These are phyloP conservation scores for Fistulinella prunicolor DNA, from an alignment of 768 basidiomycete genomes.

Conservation along the genomic window DNA sequence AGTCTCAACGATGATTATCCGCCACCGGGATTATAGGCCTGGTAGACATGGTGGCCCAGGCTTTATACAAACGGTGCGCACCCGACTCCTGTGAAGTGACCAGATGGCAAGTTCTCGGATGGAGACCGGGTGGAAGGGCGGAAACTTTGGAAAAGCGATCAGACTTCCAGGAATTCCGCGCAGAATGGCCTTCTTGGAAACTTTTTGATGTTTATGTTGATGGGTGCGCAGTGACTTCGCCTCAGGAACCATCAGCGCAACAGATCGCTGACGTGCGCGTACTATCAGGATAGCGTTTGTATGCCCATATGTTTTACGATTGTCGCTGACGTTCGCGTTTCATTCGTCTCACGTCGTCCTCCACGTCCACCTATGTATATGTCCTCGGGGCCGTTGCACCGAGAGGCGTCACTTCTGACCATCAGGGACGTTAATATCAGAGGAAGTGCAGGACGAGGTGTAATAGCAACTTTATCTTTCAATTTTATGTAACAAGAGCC, in stretches of 20 bases:
- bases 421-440: constrained; percentile 11
- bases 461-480: constrained; percentile 26
- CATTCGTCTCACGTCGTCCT: no score
- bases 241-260: constrained; percentile 22
- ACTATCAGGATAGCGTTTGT: background rate
- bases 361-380: no score
- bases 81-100: background rate
- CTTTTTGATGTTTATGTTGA: constrained; percentile 18
- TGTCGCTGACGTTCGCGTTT: no score
- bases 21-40: constrained; percentile 17
- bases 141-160: constrained; percentile 11
- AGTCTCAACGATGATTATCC: constrained; percentile 8
- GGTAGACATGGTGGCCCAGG: background rate
- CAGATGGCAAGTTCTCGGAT: background rate
- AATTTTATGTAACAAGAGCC: constrained; percentile 22
- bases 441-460: constrained; percentile 14
- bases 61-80: constrained; percentile 4
- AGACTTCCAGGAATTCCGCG: constrained; percentile 12
- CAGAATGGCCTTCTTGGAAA: constrained; percentile 10
- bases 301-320: background rate
- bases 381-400: no score
- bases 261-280: constrained; percentile 9
- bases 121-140: constrained; percentile 1
- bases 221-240: constrained; percentile 12
- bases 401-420: constrained; percentile 9